A percentile compares a stretch with the other conserved stretches of the same genome.
Evolutionary conservation across 176 grass and related monocot species (phyloP).

Genomic region (Triticum aestivum): IWGSC_CS_RefSeq_v2.1 NC_057799.1:355573044-355573543

Average conservation of each 20-base stretch:
- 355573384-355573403: background rate
- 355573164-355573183: slow-evolving; percentile 87
- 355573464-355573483: background rate
- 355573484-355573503: background rate
- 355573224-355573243: background rate
- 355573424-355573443: background rate
- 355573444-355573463: slow-evolving; percentile 17
- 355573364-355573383: background rate
- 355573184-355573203: background rate
- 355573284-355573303: background rate
- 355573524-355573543: background rate
- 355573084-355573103: slow-evolving; percentile 93
- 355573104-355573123: slow-evolving; percentile 92
- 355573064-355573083: slow-evolving; percentile 84
- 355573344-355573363: background rate
- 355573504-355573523: too few relatives aligned
- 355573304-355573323: background rate
- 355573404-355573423: slow-evolving; percentile 4
- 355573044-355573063: slow-evolving; percentile 84
- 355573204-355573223: background rate
- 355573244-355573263: background rate
- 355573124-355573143: slow-evolving; percentile 95
- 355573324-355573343: background rate
- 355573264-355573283: slow-evolving; percentile 15
- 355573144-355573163: slow-evolving; percentile 82